A percentile compares a stretch with the other conserved stretches of the same genome.
These are phyloP conservation scores for Anaeramoeba ignava DNA, from an alignment of 78 protist species.

Conservation along the genomic window DNA sequence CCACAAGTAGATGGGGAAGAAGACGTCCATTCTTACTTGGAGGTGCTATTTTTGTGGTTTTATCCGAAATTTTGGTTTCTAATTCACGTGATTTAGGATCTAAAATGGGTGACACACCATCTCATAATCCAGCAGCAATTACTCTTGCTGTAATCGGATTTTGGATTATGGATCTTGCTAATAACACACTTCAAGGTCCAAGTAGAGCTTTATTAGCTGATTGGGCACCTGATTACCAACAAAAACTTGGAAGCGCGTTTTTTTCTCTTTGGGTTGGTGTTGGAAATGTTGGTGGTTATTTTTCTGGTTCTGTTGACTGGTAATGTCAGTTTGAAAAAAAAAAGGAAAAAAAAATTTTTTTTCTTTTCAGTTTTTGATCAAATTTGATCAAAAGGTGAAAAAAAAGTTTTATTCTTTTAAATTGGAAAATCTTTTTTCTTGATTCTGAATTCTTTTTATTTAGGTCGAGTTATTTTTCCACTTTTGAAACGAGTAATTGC, in stretches of 20 bases:
- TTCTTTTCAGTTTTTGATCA: no score
- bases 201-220: conserved; percentile 43
- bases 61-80: conserved; percentile 20
- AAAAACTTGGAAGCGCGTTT: conserved; percentile 43
- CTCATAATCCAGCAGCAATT: not conserved
- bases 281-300: no score
- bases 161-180: conserved; percentile 41
- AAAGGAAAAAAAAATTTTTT: no score
- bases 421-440: no score
- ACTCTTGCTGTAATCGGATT: conserved; percentile 24
- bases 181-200: conserved; percentile 48
- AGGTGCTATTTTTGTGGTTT: conserved; percentile 27
- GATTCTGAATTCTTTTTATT: no score
- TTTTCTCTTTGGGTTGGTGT: no score
- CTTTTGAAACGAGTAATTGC: no score
- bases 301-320: no score
- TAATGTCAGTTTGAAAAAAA: no score
- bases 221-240: conserved; percentile 29
- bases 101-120: conserved; percentile 22
- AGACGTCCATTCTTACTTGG: conserved; percentile 38
- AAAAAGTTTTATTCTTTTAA: no score
- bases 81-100: conserved; percentile 29
- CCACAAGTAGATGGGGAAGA: conserved; percentile 34
- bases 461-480: no score
- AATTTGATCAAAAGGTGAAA: no score